Evolutionary conservation across 169 alveolate genomes (phyloP), one percentile per base, ranked within the genome.

Genomic region (Eimeria necatrix): DNA sequence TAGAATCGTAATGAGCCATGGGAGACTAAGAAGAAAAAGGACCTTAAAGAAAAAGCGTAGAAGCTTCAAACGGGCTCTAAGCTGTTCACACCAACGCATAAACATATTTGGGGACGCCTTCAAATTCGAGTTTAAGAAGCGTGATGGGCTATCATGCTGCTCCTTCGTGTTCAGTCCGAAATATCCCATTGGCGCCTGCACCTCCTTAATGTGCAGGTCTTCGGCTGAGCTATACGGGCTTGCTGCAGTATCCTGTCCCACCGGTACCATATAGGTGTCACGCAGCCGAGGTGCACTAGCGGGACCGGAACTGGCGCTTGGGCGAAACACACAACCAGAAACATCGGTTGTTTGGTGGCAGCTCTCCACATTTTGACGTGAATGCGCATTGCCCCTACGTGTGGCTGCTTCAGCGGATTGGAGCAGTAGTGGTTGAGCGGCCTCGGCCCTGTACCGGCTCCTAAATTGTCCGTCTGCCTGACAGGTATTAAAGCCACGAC

Each of bases 211-310:
- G 22, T 26, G 60, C 80, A 84, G 41, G 68, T 59, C 76, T 24
- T 84, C 91, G 0, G 70, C 73, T 8, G 91, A 84, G 91, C 91
- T 84, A 76, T 53, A 84, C 4, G 91, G 78, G 32, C 73, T 84
- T 7, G 91, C 73, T 53, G 56, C 59, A 74, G 59, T 24, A 4
- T 84, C 78, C 8, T 49, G 41, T 22, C 60, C 56, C 61, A 56
- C 48, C 46, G 64, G 76, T 74, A 16, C 56, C 7, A 53, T 32
- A 26, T 41, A 53, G 16, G 76, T 20, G 49, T 53, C 59, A 4
- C 64, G 91, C 64, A n/a, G 24, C 32, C 56, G 78, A 16, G 52
- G 91, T 1, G 78, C 22, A 32, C 20, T 8, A 56, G 48, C 22
- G 20, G 52, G 78, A 26, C 78, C 49, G 14, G 71, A 46, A 18